These are phyloP conservation scores for Hypoxylon crocopeplum DNA, from an alignment of 495 filamentous ascomycete genomes.

Conservation along the genomic window DNA sequence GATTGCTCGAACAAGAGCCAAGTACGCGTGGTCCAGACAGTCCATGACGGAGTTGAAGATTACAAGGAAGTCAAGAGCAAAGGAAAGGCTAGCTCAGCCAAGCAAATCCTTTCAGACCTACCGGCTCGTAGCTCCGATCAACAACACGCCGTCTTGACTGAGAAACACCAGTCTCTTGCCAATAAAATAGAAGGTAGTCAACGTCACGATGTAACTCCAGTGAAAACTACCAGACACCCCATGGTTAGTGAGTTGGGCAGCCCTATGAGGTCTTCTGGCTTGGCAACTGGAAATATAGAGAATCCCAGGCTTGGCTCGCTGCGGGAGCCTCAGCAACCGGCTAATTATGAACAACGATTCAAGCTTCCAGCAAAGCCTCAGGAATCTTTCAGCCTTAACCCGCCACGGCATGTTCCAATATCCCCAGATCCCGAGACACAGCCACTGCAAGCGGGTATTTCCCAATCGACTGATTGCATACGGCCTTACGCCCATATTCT, in stretches of 20 bases:
- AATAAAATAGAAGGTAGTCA: background rate
- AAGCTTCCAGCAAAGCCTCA: background rate
- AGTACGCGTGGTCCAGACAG: background rate
- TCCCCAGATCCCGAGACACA: conserved; percentile 1
- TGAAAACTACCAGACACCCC: background rate
- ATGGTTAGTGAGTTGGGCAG: conserved; percentile 12
- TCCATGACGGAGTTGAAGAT: background rate
- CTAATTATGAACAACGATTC: background rate
- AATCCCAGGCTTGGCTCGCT: background rate
- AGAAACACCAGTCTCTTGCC: background rate
- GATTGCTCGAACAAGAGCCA: background rate
- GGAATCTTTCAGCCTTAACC: background rate
- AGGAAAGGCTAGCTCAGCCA: background rate
- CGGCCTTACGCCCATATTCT: background rate
- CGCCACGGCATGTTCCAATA: background rate
- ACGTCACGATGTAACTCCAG: background rate
- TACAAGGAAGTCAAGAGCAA: background rate
- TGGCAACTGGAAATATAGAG: background rate
- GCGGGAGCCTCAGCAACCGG: background rate
- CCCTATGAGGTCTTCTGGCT: background rate
- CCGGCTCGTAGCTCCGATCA: background rate
- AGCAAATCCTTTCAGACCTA: background rate
- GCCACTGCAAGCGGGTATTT: background rate
- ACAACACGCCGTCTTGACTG: background rate
- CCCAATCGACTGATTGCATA: background rate